Evolutionary conservation across 805 yeast genomes (phyloP).

Genomic region (Cyberlindnera amylophila): DNA sequence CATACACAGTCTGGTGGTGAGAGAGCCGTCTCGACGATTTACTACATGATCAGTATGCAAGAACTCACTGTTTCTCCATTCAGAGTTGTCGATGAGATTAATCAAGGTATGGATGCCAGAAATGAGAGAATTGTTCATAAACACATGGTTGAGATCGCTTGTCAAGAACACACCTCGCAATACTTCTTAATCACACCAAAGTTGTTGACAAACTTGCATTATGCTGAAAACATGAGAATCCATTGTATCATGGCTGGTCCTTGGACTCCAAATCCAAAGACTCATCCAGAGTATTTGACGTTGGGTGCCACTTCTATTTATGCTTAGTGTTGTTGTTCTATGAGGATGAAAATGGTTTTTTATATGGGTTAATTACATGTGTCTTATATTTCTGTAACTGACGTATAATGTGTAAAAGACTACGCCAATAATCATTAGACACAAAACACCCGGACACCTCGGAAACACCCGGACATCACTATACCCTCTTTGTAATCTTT

Average conservation of each 20-base stretch:
- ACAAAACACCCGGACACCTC: too few species aligned
- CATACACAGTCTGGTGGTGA: constrained; percentile 97
- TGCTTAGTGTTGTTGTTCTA: background rate
- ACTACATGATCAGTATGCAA: constrained; percentile 87
- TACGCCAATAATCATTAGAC: too few species aligned
- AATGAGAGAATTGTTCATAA: constrained; percentile 86
- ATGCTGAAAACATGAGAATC: constrained; percentile 75
- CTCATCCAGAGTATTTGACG: constrained; percentile 29
- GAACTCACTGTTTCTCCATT: constrained; percentile 86
- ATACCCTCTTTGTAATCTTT: too few species aligned
- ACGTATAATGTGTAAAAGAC: too few species aligned
- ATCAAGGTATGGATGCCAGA: constrained; percentile 96
- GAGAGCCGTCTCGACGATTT: constrained; percentile 89
- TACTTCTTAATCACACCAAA: constrained; percentile 94
- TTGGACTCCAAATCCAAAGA: constrained; percentile 38
- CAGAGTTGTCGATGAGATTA: constrained; percentile 94
- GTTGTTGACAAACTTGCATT: constrained; percentile 69
- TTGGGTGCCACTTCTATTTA: constrained; percentile 33
- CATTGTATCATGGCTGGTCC: constrained; percentile 75
- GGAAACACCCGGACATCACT: too few species aligned
- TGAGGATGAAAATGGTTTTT: too few species aligned
- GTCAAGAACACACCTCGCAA: constrained; percentile 62
- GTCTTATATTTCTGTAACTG: too few species aligned
- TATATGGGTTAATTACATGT: too few species aligned
- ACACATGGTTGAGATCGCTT: constrained; percentile 84